Conservation (phyloP, 345 rosid genomes). For the Toxicodendron radicans region DNA sequence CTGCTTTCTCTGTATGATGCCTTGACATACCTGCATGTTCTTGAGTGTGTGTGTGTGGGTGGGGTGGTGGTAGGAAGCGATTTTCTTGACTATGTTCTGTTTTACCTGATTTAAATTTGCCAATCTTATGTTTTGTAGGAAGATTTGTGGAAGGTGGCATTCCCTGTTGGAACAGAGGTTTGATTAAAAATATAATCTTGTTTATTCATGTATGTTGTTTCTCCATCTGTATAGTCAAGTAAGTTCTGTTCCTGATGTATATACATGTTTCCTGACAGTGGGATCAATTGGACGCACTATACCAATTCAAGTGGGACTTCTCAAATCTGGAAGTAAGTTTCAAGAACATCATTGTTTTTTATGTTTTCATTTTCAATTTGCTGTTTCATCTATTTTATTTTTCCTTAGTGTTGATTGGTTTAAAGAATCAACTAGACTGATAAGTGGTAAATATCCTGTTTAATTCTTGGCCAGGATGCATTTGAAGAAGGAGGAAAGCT, state of each 20-base stretch:
- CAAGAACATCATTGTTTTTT: not conserved
- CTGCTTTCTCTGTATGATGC: not conserved
- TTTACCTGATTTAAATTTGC: constrained; percentile 16
- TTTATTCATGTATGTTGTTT: not conserved
- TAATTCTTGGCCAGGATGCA: constrained; percentile 54
- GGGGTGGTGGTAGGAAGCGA: not conserved
- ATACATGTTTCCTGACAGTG: constrained; percentile 51
- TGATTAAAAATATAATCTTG: constrained; percentile 5
- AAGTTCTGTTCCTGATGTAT: constrained; percentile 17
- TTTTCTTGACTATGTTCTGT: constrained; percentile 4
- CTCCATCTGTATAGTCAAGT: not conserved
- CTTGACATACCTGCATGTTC: not conserved
- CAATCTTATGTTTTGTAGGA: constrained; percentile 50
- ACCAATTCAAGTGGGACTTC: constrained; percentile 79
- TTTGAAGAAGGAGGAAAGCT: constrained; percentile 89
- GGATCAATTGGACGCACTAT: constrained; percentile 79
- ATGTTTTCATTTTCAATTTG: constrained; percentile 7
- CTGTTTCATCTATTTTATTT: not conserved
- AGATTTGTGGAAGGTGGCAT: constrained; percentile 79
- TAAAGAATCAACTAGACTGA: not conserved
- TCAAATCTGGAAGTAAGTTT: constrained; percentile 83
- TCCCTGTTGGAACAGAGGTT: constrained; percentile 98
- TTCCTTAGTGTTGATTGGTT: not conserved
- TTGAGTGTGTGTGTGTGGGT: not conserved
- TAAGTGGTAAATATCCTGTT: constrained; percentile 12